These are phyloP conservation scores for Cochlearia excelsa DNA, from an alignment of 345 rosid genomes.

Conservation along the genomic window DNA sequence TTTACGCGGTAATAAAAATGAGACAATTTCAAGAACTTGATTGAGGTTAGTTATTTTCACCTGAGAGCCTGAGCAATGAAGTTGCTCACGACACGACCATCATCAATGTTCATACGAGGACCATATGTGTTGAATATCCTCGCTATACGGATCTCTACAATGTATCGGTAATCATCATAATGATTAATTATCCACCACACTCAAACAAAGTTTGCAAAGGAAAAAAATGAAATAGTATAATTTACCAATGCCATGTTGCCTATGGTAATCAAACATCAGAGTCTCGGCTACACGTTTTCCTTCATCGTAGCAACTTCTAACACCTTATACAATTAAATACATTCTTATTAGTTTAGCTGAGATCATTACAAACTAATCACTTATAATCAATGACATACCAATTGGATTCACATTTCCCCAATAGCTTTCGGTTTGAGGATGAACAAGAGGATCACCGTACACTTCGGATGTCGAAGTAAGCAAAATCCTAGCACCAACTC, in stretches of 20 bases:
- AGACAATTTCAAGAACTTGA: conserved; percentile 11
- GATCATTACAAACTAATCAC: neutral
- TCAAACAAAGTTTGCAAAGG: neutral
- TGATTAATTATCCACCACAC: neutral
- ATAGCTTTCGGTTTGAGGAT: conserved; percentile 84
- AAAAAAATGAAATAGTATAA: neutral
- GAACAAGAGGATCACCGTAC: conserved; percentile 89
- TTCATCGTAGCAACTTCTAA: conserved; percentile 93
- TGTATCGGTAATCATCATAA: neutral
- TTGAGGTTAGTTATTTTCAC: conserved; percentile 34
- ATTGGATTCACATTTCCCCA: conserved; percentile 99
- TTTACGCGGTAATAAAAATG: neutral
- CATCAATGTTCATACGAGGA: conserved; percentile 94
- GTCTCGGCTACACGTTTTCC: conserved; percentile 96
- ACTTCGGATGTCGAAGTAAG: conserved; percentile 96
- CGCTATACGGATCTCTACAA: conserved; percentile 75
- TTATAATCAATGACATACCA: conserved; percentile 40
- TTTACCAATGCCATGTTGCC: conserved; percentile 91
- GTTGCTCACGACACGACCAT: conserved; percentile 97
- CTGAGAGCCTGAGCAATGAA: conserved; percentile 95
- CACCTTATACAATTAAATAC: conserved; percentile 43
- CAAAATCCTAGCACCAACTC: conserved; percentile 90
- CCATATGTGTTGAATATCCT: conserved; percentile 95
- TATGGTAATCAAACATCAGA: conserved; percentile 90
- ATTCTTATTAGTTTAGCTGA: neutral